Evolutionary conservation across 352 stramenopile species (phyloP), one percentile per base, ranked within the genome.

Genomic region (Phytophthora lateralis): DNA sequence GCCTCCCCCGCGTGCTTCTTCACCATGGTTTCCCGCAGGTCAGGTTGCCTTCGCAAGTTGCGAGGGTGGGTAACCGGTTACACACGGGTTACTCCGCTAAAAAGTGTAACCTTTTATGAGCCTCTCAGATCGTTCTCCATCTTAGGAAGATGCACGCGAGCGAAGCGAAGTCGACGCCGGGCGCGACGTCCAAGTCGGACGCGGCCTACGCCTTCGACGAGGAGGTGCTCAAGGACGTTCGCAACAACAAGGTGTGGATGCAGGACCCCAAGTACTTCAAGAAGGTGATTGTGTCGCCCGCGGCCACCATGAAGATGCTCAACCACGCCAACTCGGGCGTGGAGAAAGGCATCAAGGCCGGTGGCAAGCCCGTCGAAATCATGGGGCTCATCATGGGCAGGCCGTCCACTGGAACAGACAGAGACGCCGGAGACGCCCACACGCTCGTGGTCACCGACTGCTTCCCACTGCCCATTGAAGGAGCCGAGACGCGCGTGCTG

Each of bases 381-480:
- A 99, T 99, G 98, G 97, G 97, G 10, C 78, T 99, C n/a, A 89
- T 99, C 60, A 76, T 99, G 17, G 97, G 97, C 0, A 85, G 97
- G 1, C 97, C 97, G 5, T 83, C 85, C 2, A 94, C 85, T 27
- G 85, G 85, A 15, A 92, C 78, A 6, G 80, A 89, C 30, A 74
- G 75, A 55, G 95, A 98, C 79, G 87, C 92, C 3, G 78, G 90
- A 15, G 90, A 97, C 29, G 80, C 90, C 14, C 82, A 92, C 43
- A 98, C 91, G 30, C 81, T 99, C 12, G 93, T 99, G 52, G 94
- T 99, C 38, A 99, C 96, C 8, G 97, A 99, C 73, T 97, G 95
- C 47, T 99, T 99, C 75, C 95, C 98, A 5, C 69, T 99, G 49
- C 98, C 98, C 0, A 98, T 99, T 59, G 97, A 99, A 76, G 95